A percentile compares a stretch with the other conserved stretches of the same genome.
These are phyloP conservation scores for Bassia scoparia DNA, from an alignment of 148 eudicot species.

Conservation along the genomic window DNA sequence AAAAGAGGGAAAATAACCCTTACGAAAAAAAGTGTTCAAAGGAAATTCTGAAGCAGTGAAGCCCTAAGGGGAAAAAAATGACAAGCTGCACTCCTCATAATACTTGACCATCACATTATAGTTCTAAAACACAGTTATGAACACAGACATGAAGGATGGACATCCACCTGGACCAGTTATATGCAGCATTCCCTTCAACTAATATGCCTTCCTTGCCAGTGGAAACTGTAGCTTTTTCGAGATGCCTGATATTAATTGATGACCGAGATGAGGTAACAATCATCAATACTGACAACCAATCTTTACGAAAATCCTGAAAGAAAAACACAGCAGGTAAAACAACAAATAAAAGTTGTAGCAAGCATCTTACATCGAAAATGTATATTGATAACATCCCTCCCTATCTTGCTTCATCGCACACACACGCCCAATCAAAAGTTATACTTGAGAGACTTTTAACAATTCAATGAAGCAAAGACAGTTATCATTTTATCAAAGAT, in stretches of 20 bases:
- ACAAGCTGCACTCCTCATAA: neutral
- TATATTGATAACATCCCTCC: neutral
- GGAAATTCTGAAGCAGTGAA: too few relatives aligned
- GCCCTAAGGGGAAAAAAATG: too few relatives aligned
- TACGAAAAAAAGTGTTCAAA: too few relatives aligned
- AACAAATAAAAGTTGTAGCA: neutral
- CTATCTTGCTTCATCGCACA: too few relatives aligned
- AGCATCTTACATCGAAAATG: neutral
- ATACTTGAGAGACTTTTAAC: neutral
- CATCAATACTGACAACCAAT: conserved; percentile 93
- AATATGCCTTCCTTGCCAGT: conserved; percentile 97
- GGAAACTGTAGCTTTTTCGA: conserved; percentile 97
- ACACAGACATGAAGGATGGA: conserved; percentile 8
- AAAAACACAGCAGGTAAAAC: conserved; percentile 12
- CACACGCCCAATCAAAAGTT: too few relatives aligned
- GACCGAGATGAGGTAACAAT: conserved; percentile 96
- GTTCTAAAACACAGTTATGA: neutral
- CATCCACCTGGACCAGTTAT: conserved; percentile 90
- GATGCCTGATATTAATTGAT: conserved; percentile 91
- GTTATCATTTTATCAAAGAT: neutral
- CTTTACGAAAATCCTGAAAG: conserved; percentile 88
- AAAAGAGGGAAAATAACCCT: too few relatives aligned
- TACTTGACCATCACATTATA: neutral
- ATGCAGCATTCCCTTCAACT: conserved; percentile 94
- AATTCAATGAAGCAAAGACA: neutral